Evolutionary conservation across 2,329 filamentous ascomycete species (phyloP).

Genomic region (Aspergillus costaricaensis): DNA sequence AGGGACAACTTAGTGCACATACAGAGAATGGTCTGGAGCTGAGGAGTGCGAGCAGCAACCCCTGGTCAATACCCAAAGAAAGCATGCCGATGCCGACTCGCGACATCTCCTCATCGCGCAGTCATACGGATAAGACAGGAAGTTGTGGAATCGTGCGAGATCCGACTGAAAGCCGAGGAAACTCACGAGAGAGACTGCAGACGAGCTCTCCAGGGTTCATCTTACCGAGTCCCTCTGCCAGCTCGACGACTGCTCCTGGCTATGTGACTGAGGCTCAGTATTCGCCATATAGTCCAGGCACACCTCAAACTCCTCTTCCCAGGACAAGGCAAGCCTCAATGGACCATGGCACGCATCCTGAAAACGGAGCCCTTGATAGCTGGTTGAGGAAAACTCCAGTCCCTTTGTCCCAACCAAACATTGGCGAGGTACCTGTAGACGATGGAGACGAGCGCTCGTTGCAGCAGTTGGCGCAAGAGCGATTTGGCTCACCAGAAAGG

Average conservation of each 20-base stretch:
- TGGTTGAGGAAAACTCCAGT: conserved; percentile 29
- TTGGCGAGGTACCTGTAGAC: background rate
- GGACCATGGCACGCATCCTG: conserved; percentile 23
- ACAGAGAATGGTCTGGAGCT: background rate
- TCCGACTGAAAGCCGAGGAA: background rate
- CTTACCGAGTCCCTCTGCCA: conserved; percentile 23
- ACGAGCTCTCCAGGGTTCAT: background rate
- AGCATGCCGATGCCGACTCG: conserved; percentile 22
- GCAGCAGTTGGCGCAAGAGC: conserved; percentile 16
- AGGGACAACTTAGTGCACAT: background rate
- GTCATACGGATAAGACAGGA: background rate
- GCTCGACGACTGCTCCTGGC: conserved; percentile 8
- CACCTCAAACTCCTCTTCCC: background rate
- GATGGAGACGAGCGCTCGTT: conserved; percentile 10
- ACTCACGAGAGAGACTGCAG: background rate
- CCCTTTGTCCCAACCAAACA: background rate
- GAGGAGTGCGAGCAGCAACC: conserved; percentile 27
- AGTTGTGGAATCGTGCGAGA: background rate
- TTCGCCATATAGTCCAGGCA: conserved; percentile 7
- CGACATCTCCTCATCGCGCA: background rate
- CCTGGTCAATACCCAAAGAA: conserved; percentile 40
- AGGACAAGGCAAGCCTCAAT: conserved; percentile 15
- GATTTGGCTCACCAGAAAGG: conserved; percentile 13
- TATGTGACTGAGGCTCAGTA: conserved; percentile 9
- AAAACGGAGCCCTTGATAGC: conserved; percentile 33